Conservation (phyloP, 805 yeast genomes). For the Metschnikowia proteae region DNA sequence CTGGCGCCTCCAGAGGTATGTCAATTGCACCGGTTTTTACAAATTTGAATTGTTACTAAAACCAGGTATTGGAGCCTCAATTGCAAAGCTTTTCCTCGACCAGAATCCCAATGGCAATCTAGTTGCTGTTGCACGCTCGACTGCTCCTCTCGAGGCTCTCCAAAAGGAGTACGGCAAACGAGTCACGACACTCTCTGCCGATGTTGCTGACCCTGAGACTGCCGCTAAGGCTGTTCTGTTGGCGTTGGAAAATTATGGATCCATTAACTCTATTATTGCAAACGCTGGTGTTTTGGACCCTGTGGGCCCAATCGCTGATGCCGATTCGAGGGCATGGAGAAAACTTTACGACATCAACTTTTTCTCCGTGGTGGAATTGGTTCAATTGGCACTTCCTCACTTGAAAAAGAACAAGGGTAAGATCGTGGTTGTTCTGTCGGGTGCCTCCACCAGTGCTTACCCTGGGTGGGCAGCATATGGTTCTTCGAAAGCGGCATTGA, state of each 20-base stretch:
- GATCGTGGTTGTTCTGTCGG: slow-evolving; percentile 81
- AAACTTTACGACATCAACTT: slow-evolving; percentile 68
- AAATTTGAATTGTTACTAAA: slow-evolving; percentile 44
- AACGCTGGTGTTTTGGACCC: slow-evolving; percentile 87
- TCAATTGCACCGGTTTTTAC: not conserved
- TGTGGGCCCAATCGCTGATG: slow-evolving; percentile 51
- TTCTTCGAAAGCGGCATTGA: slow-evolving; percentile 85
- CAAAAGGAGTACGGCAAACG: slow-evolving; percentile 43
- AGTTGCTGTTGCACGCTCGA: slow-evolving; percentile 72
- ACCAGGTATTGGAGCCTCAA: slow-evolving; percentile 76
- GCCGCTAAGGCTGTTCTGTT: slow-evolving; percentile 37
- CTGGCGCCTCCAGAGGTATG: slow-evolving; percentile 23
- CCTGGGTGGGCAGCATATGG: slow-evolving; percentile 92
- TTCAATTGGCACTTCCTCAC: slow-evolving; percentile 52
- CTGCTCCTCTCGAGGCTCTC: slow-evolving; percentile 42
- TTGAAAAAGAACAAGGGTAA: slow-evolving; percentile 56
- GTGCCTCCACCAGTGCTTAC: slow-evolving; percentile 65
- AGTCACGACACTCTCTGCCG: slow-evolving; percentile 55
- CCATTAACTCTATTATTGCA: slow-evolving; percentile 60
- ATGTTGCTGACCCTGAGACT: slow-evolving; percentile 46
- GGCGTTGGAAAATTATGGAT: slow-evolving; percentile 51
- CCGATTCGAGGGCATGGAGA: slow-evolving; percentile 58
- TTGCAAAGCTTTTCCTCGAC: slow-evolving; percentile 51
- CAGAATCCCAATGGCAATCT: slow-evolving; percentile 37
- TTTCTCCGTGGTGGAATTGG: slow-evolving; percentile 66